Evolutionary conservation across 2,329 filamentous ascomycete genomes (phyloP).

Genomic region (Fusarium mexicanum): DNA sequence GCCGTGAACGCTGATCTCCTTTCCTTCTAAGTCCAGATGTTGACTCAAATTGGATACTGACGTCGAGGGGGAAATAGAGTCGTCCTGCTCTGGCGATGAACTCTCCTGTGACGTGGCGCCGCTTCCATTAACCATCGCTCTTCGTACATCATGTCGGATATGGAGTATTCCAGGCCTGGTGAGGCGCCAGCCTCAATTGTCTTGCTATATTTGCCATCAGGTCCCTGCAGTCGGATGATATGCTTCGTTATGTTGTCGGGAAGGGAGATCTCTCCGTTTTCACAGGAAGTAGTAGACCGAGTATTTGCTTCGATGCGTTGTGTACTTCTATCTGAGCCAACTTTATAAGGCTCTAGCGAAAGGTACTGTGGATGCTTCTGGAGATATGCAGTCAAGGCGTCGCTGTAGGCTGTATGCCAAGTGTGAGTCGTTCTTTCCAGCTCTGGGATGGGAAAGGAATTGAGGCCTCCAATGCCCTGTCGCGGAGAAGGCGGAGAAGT

Average conservation of each 20-base stretch:
- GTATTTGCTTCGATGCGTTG: not conserved
- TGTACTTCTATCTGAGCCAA: not conserved
- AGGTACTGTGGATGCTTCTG: not conserved
- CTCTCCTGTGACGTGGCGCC: not conserved
- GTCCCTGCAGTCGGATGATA: not conserved
- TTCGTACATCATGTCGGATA: not conserved
- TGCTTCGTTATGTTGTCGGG: not conserved
- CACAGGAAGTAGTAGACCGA: not conserved
- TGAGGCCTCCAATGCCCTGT: not conserved
- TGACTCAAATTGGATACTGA: not conserved
- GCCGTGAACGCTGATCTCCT: not conserved
- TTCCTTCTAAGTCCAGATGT: not conserved
- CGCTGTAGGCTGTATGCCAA: not conserved
- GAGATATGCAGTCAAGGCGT: not conserved
- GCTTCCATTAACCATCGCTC: not conserved
- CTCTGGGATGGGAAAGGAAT: not conserved
- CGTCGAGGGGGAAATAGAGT: not conserved
- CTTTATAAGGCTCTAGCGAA: not conserved
- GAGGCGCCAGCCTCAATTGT: not conserved
- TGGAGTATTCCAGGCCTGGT: not conserved
- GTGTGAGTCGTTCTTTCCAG: not conserved
- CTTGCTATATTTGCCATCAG: not conserved
- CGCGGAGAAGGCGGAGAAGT: not conserved
- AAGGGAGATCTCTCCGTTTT: not conserved
- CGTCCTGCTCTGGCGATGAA: not conserved